Conservation (phyloP, 2,329 filamentous ascomycete genomes). For the Pyrenochaeta sp. region DNA sequence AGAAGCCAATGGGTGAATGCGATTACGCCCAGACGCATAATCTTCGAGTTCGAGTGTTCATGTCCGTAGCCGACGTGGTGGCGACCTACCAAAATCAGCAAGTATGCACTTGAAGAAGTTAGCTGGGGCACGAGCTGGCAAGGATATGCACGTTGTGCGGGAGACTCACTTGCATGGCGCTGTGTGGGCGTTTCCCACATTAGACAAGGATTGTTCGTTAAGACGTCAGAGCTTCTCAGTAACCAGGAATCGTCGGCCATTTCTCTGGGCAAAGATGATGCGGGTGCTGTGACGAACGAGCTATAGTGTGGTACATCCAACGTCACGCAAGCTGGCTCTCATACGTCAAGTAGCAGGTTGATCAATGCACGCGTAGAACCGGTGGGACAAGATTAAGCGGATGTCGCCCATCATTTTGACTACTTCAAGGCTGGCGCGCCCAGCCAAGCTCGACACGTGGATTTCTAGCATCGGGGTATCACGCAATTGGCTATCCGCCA, state of each 20-base stretch:
- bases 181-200: neutral
- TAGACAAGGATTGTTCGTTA: neutral
- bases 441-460: neutral
- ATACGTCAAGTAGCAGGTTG: neutral
- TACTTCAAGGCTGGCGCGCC: neutral
- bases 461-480: neutral
- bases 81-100: neutral
- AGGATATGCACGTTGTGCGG: neutral
- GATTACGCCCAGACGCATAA: neutral
- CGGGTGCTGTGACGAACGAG: conserved; percentile 5
- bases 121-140: neutral
- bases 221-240: neutral
- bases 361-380: neutral
- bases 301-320: neutral
- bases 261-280: conserved; percentile 1
- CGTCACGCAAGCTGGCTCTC: neutral
- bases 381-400: neutral
- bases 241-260: neutral
- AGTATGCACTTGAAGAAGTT: neutral
- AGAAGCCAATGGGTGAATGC: neutral
- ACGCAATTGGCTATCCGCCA: neutral
- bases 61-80: neutral
- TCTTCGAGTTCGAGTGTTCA: neutral
- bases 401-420: neutral
- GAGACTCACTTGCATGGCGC: conserved; percentile 4